Percentiles rank a stretch among this genome's conserved stretches.
Conservation (phyloP, 495 filamentous ascomycete genomes). For the Articulospora tetracladia region DNA sequence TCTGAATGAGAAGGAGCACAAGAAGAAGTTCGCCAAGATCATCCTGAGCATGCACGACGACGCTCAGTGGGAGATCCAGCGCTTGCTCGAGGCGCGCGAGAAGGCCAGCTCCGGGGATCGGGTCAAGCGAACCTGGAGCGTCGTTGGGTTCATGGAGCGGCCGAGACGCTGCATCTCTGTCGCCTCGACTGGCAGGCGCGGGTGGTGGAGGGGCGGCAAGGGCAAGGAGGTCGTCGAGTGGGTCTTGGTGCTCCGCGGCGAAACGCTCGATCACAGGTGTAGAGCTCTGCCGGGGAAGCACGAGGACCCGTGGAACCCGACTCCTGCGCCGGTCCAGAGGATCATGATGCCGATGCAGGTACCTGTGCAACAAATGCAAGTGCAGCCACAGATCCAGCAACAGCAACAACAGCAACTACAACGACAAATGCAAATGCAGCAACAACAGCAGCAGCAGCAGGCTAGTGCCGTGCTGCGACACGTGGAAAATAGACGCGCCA, state of each 20-base stretch:
- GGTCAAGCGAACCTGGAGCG: constrained; percentile 2
- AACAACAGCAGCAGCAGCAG: neutral
- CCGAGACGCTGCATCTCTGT: constrained; percentile 9
- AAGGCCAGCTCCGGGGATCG: neutral
- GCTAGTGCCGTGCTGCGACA: constrained; percentile 3
- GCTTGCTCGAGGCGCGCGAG: constrained; percentile 8
- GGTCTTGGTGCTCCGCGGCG: constrained; percentile 8
- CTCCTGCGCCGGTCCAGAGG: neutral
- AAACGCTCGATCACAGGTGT: constrained; percentile 4
- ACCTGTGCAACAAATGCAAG: neutral
- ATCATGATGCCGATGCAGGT: neutral
- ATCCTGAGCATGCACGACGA: constrained; percentile 4
- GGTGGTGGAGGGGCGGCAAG: neutral
- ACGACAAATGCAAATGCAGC: neutral
- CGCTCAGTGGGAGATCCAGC: constrained; percentile 16
- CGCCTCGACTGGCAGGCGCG: neutral
- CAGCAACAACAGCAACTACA: neutral
- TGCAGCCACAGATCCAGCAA: neutral
- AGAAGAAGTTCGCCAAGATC: neutral
- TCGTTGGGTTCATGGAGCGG: constrained; percentile 1
- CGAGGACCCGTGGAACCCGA: constrained; percentile 13
- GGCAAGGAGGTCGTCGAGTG: constrained; percentile 5
- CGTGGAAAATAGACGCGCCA: constrained; percentile 4
- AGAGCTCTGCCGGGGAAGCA: constrained; percentile 10
- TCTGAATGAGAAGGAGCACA: neutral